phyloP scores from a whole-genome alignment of 176 grass and related monocot species.

The Cenchrus purpureus region DNA sequence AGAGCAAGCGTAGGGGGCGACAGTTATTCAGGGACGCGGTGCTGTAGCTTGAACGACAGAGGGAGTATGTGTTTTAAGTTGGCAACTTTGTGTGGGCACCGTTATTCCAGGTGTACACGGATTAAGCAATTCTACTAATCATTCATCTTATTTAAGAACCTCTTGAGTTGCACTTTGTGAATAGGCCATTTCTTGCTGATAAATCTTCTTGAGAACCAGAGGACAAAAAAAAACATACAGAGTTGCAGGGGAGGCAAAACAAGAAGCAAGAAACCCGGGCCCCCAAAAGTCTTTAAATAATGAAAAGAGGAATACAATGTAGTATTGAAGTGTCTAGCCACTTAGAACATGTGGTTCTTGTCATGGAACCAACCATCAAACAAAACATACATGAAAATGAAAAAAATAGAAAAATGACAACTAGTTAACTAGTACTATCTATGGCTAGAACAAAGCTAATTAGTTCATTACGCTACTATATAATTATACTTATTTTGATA shows the following conservation, averaged over 20 bases:
- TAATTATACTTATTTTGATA: not conserved
- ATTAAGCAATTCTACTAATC: too few species aligned
- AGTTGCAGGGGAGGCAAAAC: not conserved
- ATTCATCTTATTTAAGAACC: too few species aligned
- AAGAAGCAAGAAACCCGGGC: not conserved
- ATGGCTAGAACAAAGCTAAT: not conserved
- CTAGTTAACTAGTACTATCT: slow-evolving; percentile 3
- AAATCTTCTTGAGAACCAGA: too few species aligned
- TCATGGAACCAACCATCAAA: not conserved
- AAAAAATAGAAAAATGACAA: not conserved
- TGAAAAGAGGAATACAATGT: not conserved
- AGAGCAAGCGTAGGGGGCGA: too few species aligned
- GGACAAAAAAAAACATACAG: too few species aligned
- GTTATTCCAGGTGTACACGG: too few species aligned
- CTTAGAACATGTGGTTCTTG: not conserved
- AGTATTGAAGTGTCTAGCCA: not conserved
- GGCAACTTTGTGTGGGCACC: too few species aligned
- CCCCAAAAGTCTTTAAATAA: not conserved
- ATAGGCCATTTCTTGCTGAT: too few species aligned
- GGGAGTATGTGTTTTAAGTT: too few species aligned
- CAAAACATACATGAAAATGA: not conserved
- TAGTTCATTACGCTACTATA: not conserved
- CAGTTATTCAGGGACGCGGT: too few species aligned
- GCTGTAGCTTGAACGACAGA: too few species aligned
- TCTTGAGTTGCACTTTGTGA: too few species aligned